Base-by-base conservation (phyloP, 192 early-diverging fungal genomes). In the Rhizoclosmatium globosum region DNA sequence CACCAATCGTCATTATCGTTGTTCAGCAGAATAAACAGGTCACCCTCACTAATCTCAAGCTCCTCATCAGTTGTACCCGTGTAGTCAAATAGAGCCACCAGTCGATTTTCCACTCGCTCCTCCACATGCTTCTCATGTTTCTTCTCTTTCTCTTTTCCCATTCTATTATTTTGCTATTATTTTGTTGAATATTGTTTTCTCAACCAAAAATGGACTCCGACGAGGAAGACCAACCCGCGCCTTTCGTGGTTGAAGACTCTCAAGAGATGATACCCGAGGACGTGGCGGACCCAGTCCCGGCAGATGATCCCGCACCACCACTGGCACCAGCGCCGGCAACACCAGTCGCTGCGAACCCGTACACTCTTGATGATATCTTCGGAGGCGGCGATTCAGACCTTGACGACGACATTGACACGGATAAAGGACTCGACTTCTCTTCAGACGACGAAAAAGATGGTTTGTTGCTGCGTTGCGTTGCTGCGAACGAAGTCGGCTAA, bases 1-100 rank as follows among this genome's bases (percentile, higher is more conserved):
- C 88, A 89, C 88, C 88, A 89, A 60, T 89, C 88, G 4, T 39
- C 17, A 67, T 84, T 86, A 9, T 89, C 88, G 11, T 68, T 59
- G 68, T 87, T 81, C 17, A 89, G 7, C 4, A 89, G 41, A 1
- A 21, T 23, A 76, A 87, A 87, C 13, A 69, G 56, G 62, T 85
- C 85, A 42, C 80, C 85, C 23, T 75, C 50, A 45, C 31, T 9
- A 48, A 85, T 84, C n/a, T 68, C 72, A 17, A 89, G 68, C 68
- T 89, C 88, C 68, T 86, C 82, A 44, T 85, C 83, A 0, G 81
- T 86, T 1, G 79, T 69, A 6, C 86, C 86, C 19, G 62, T 61
- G 67, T 89, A 87, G 69, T 89, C 86, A 50, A 76, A 89, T 48
- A 87, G 70, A 1, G 86, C 85, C 1, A 82, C 69, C 38, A 79